Base-by-base conservation (phyloP, 2,329 filamentous ascomycete genomes). In the Ophiostoma montium region DNA sequence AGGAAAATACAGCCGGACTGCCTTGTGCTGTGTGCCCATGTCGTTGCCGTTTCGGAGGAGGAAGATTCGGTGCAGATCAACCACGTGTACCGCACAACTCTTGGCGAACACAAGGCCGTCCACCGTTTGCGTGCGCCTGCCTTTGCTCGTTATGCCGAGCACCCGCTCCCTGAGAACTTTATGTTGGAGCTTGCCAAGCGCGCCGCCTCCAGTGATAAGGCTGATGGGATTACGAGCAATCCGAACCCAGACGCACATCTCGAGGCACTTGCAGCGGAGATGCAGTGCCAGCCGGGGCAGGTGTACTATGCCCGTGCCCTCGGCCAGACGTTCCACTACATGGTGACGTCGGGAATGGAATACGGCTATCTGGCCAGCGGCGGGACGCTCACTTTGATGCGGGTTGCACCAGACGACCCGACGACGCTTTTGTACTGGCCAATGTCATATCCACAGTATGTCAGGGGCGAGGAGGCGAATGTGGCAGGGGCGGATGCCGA, bases 1-100 rank as follows among this genome's bases (percentile, higher is more conserved):
- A 30, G 38, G 44, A 53, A 53, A n/a, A 50, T 43, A 12, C 49
- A 38, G 36, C 51, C 51, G 10, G 51, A 53, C 46, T 53, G 51
- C 18, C 46, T 53, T 32, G 42, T 53, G 31, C 46, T 53, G 9
- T 50, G 51, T 18, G 49, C 51, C 3, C 30, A 52, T 27, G 32
- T 52, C 33, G 39, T 48, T 8, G 13, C 18, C 18, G 19, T 12
- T 21, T 12, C 35, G 7, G 18, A 27, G 23, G 23, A 27, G 23
- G 23, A 27, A 8, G 23, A 27, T 27, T n/a, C n/a, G 18, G 12
- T n/a, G 18, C 12, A 5, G 8, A 46, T 30, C 27, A 31, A 10
- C 31, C 33, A 39, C 23, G 35, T 50, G 30, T 30, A 48, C 35
- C 48, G 48, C 19, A 47, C 47, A 27, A 13, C 38, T 0, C 3